Evolutionary conservation across 345 rosid genomes (phyloP), one percentile per base, ranked within the genome.

Genomic region (Cardamine resedifolia): DNA sequence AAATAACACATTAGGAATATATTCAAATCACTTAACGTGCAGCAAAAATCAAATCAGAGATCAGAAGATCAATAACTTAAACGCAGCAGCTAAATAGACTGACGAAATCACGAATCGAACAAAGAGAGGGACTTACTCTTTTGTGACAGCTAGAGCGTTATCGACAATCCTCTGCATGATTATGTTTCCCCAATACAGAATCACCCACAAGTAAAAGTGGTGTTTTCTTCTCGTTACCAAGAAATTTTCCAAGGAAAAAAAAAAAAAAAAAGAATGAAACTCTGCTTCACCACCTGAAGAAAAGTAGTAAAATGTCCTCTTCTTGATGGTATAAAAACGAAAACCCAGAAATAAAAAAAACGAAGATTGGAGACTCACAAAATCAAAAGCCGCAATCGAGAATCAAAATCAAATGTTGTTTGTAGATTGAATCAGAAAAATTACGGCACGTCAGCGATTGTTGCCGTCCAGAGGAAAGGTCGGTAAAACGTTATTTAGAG

Each of bases 111-210:
- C 1, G 16, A 58, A 27, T 7, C 27, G n/a, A 58, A 47, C 15
- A 82, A 57, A 52, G 68, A 81, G 52, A 60, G 45, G 39, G 41
- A 77, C 95, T 83, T 71, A 91, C 98, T 91, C 98, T 81, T 91
- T 94, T 70, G 89, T 59, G 14, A 94, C 83, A 76, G 98, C 97
- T 66, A 94, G 96, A 76, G 79, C 81, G 71, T 73, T 74, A 74
- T 94, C 97, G 58, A 91, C 97, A 64, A 89, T 66, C 53, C 91
- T 83, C 86, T 86, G 96, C 91, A 94, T 86, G 47, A 59, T 78
- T 73, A 18, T 20, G 14, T 26, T 20, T 68, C 50, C 41, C 49
- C 50, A 59, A 30, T 27, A 57, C 27, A 10, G 10, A 24, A 41
- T 48, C 30, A 28, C 50, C 43, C 53, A 50, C n/a, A 10, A 26